Evolutionary conservation across 257 asterid species (phyloP), one percentile per base, ranked within the genome.

Genomic region (Solanum rostratum): DNA sequence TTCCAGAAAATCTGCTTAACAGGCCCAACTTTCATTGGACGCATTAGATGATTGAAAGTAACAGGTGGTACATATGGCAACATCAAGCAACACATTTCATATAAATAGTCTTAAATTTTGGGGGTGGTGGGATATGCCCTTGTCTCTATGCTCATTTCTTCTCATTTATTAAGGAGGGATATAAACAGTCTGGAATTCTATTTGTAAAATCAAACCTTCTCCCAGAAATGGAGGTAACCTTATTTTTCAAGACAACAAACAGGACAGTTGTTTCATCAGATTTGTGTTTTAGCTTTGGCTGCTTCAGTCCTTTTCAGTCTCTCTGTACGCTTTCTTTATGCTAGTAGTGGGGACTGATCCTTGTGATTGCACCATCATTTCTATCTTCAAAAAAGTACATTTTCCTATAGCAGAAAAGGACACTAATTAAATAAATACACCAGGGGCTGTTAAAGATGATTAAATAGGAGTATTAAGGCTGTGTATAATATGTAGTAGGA

Each of bases 1-100:
- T 20, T 78, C 82, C 63, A 78, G 41, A 76, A 16, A 22, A 8
- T 53, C 83, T 80, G 80, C 39, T 29, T 7, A 27, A 9, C 22
- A 82, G 88, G 85, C 87, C 88, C 86, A 82, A 37, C 66, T 78
- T 46, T 18, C 29, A 41, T 83, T 85, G 85, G 82, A 87, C 69
- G 79, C 62, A 80, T 87, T 55, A 50, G 63, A 41, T 41, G 39
- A 12, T 65, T 83, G 71, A 37, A 79, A 71, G 55, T 43, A 39
- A 43, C 33, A 50, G 2, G 13, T 59, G 81, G 39, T 74, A 5
- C 29, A 54, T 52, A 62, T 29, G 49, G 55, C 18, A 37, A 27
- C 74, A 37, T 74, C 60, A 76, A 27, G 63, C 63, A 27, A 16
- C 63, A 15, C 60, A 76, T 76, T 78, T 71, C 87, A 74, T 76